phyloP scores from a whole-genome alignment of 2,329 filamentous ascomycete species.

The Westerdykella sp. region DNA sequence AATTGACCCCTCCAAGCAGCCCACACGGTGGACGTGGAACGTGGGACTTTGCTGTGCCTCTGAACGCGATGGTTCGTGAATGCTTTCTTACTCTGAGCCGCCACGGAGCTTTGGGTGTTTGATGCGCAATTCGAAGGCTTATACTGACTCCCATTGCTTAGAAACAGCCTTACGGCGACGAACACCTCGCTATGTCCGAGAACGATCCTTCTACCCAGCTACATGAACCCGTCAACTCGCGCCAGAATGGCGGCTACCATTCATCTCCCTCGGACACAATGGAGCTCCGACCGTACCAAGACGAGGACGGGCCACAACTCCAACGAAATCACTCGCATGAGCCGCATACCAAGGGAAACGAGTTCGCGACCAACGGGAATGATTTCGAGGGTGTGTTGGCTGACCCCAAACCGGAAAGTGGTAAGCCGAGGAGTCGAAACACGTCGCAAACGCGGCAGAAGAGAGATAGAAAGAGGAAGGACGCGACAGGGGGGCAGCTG shows the following conservation, averaged over 20 bases:
- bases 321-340: conserved; percentile 32
- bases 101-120: conserved; percentile 6
- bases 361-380: conserved; percentile 38
- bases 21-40: conserved; percentile 33
- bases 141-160: conserved; percentile 21
- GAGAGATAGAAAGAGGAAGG: conserved; percentile 24
- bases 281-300: conserved; percentile 19
- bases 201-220: conserved; percentile 22
- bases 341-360: conserved; percentile 37
- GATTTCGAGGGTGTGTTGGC: conserved; percentile 44
- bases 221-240: conserved; percentile 27
- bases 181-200: conserved; percentile 34
- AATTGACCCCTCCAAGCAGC: conserved; percentile 37
- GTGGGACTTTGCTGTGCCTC: conserved; percentile 37
- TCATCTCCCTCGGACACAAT: conserved; percentile 25
- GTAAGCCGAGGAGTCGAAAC: conserved; percentile 9
- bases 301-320: conserved; percentile 22
- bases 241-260: conserved; percentile 31
- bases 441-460: conserved; percentile 4
- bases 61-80: conserved; percentile 32
- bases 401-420: conserved; percentile 14
- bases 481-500: conserved; percentile 13
- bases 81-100: conserved; percentile 4
- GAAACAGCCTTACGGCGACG: conserved; percentile 23
- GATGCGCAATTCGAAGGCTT: neutral